Base-by-base conservation (phyloP, 768 basidiomycete genomes). In the Peribolospora kevripleyi region DNA sequence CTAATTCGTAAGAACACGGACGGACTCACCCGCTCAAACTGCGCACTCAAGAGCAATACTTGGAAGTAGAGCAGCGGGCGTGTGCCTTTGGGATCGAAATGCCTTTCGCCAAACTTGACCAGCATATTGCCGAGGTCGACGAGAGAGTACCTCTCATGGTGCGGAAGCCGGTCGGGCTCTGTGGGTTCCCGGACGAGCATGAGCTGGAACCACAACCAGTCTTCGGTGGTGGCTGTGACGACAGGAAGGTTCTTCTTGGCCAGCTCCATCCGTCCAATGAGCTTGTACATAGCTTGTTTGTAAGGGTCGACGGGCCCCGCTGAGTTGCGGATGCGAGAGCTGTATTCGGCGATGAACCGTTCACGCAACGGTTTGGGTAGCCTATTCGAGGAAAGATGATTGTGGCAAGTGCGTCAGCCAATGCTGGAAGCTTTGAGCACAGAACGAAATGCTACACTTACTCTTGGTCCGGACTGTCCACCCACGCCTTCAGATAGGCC, bases 171-270 rank as follows among this genome's bases (percentile, higher is more conserved):
- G 55, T 41, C 50, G 48, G 43, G 76, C 8, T 82, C 68, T 6
- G 84, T 67, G 42, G 81, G 78, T 54, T 93, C 85, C 1, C 82
- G 73, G 5, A 70, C 83, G 77, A 95, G 82, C 1, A 80, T 74
- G 10, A 97, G 74, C 69, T 98, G 90, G 72, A 90, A 80, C 91
- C 91, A 98, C 42, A 95, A 71, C 91, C 91, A 98, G 67, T 98
- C 93, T 65, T 95, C 93, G 2, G 85, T 88, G 1, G 88, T 90
- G 7, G 76, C 75, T 0, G 88, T 95, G 4, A 95, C 86, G 46
- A 79, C 76, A 5, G 78, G 75, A 3, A 90, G 79, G 61, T 77
- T 81, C 50, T 87, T 75, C 55, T 83, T 73, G 4, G 75, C 68
- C 2, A 86, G 78, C 61, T 98, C 93, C 53, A 91, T 75, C 62